Conservation (phyloP, 495 filamentous ascomycete genomes). For the Neurospora hispaniola region DNA sequence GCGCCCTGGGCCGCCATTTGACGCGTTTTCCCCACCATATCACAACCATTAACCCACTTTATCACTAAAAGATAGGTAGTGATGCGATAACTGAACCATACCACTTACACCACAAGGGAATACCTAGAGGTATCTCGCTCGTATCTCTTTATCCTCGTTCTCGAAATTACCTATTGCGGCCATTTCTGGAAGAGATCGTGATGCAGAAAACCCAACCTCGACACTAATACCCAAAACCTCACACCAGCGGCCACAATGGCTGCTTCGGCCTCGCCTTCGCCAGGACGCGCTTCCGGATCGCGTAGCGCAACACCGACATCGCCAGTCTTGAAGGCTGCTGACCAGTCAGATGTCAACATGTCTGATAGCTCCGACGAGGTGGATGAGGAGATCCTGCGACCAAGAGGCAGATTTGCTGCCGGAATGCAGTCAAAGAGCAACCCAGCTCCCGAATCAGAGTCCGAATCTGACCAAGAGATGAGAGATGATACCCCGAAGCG, state of each 20-base stretch:
- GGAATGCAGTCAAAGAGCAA: slow-evolving; percentile 44
- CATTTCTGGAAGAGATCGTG: neutral
- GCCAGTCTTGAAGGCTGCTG: neutral
- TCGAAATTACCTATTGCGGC: neutral
- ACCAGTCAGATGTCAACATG: slow-evolving; percentile 1
- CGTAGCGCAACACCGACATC: slow-evolving; percentile 12
- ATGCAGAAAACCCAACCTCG: neutral
- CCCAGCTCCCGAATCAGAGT: slow-evolving; percentile 7
- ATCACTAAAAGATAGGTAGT: neutral
- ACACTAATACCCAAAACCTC: slow-evolving; percentile 3
- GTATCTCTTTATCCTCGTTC: too few species aligned
- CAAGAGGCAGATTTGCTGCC: slow-evolving; percentile 60
- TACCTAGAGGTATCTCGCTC: neutral
- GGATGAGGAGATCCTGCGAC: slow-evolving; percentile 39
- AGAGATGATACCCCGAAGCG: slow-evolving; percentile 17
- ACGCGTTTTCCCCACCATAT: slow-evolving; percentile 17
- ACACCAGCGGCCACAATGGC: slow-evolving; percentile 26
- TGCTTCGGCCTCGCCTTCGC: slow-evolving; percentile 30
- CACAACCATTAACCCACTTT: slow-evolving; percentile 1
- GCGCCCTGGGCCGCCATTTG: neutral
- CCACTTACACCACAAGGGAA: neutral
- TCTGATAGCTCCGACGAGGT: slow-evolving; percentile 17
- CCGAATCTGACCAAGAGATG: slow-evolving; percentile 8
- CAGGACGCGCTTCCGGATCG: slow-evolving; percentile 6
- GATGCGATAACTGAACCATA: neutral